A percentile compares a stretch with the other conserved stretches of the same genome.
Evolutionary conservation across 75 land plant genomes (phyloP).

Genomic region (Sequoia sempervirens): DNA sequence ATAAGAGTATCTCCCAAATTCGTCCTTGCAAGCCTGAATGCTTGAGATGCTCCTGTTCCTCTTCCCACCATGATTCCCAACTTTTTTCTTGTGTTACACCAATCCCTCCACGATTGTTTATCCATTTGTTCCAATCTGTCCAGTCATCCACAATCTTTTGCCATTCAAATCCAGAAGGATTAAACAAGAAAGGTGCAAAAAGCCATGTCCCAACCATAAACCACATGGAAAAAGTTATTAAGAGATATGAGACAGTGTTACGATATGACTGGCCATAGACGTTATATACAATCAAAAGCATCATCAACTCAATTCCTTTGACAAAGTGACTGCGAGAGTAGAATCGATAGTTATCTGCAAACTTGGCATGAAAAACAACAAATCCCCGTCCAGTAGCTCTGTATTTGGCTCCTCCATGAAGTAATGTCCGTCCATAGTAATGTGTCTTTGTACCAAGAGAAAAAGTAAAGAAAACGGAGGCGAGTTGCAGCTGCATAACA

Average conservation of each 20-base stretch:
- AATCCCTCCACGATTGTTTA: conserved; percentile 92
- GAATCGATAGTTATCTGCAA: conserved; percentile 90
- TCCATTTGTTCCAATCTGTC: conserved; percentile 98
- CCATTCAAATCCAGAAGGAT: conserved; percentile 99
- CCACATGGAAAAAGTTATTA: conserved; percentile 95
- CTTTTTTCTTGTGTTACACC: conserved; percentile 75
- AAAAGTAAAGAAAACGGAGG: conserved; percentile 95
- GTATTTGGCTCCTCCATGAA: conserved; percentile 96
- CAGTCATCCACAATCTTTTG: conserved; percentile 98
- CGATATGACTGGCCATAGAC: conserved; percentile 66
- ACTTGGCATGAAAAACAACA: conserved; percentile 92
- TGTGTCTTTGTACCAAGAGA: conserved; percentile 97
- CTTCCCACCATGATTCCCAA: conserved; percentile 99
- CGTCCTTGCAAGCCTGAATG: conserved; percentile 64
- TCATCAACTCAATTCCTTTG: conserved; percentile 78
- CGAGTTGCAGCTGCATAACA: conserved; percentile 95
- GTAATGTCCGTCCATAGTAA: conserved; percentile 87
- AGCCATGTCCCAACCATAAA: conserved; percentile 95
- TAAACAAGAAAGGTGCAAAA: conserved; percentile 96
- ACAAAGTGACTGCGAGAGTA: conserved; percentile 98
- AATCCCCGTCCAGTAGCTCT: conserved; percentile 94
- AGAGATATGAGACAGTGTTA: conserved; percentile 59
- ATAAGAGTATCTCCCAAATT: conserved; percentile 65
- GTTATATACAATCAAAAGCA: conserved; percentile 78
- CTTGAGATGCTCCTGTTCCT: conserved; percentile 86